A percentile compares a stretch with the other conserved stretches of the same genome.
phyloP scores from a whole-genome alignment of 768 basidiomycete species.

The Hericium coralloides region DNA sequence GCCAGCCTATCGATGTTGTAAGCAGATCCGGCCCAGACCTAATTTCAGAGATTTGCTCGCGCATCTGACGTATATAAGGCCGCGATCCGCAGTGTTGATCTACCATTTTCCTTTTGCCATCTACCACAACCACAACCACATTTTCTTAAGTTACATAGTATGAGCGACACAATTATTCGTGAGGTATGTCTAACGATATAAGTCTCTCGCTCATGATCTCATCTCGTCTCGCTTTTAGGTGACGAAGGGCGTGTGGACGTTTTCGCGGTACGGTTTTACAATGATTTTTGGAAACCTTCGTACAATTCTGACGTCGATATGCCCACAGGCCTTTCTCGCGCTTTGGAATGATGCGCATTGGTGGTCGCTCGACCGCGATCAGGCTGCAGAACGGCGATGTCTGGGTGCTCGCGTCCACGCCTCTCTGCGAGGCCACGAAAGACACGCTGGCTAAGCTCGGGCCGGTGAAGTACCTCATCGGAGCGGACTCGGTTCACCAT shows the following conservation, averaged over 20 bases:
- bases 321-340: conserved; percentile 53
- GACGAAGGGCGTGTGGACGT: conserved; percentile 49
- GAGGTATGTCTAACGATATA: conserved; percentile 21
- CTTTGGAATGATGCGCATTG: conserved; percentile 60
- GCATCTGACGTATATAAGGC: too few relatives aligned
- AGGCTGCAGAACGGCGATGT: conserved; percentile 58
- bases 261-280: conserved; percentile 41
- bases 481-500: conserved; percentile 49
- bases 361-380: conserved; percentile 79
- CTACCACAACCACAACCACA: too few relatives aligned
- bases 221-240: conserved; percentile 14
- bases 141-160: neutral
- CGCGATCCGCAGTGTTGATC: too few relatives aligned
- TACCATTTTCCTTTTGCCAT: too few relatives aligned
- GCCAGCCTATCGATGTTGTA: too few relatives aligned
- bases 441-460: conserved; percentile 53
- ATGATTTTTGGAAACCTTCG: neutral
- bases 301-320: too few relatives aligned
- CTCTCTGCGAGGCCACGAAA: conserved; percentile 58
- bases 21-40: too few relatives aligned
- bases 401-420: conserved; percentile 79
- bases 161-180: conserved; percentile 30
- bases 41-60: too few relatives aligned
- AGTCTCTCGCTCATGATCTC: neutral
- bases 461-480: conserved; percentile 59